phyloP scores from a whole-genome alignment of 176 grass and related monocot species.

The Tillandsia leiboldiana region DNA sequence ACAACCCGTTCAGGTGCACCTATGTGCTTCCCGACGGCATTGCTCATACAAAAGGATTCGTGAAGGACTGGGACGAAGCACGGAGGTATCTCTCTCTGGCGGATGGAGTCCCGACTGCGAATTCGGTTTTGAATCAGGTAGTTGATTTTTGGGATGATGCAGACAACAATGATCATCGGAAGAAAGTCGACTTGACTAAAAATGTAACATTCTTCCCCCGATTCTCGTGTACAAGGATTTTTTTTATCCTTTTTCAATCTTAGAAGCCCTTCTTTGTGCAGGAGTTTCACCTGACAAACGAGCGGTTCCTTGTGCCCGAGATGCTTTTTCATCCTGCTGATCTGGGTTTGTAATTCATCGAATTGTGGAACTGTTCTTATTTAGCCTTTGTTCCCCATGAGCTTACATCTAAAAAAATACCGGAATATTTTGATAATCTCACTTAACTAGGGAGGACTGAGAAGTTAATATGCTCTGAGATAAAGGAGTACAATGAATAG shows the following conservation, averaged over 20 bases:
- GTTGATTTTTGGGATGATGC: slow-evolving; percentile 5
- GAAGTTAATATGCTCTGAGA: neutral
- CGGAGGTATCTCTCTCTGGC: slow-evolving; percentile 45
- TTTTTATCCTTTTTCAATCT: slow-evolving; percentile 18
- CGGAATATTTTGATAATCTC: neutral
- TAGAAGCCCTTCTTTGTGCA: slow-evolving; percentile 23
- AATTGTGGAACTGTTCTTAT: neutral
- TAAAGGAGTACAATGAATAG: neutral
- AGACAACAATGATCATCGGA: slow-evolving; percentile 37
- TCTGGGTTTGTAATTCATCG: slow-evolving; percentile 43
- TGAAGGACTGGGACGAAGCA: slow-evolving; percentile 82
- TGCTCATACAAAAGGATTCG: slow-evolving; percentile 68
- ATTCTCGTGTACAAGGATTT: neutral
- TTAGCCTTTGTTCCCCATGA: neutral
- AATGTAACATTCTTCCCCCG: slow-evolving; percentile 41
- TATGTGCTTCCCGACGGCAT: slow-evolving; percentile 96
- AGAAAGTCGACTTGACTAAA: slow-evolving; percentile 56
- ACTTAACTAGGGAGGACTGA: neutral
- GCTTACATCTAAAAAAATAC: neutral
- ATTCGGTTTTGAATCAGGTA: slow-evolving; percentile 29
- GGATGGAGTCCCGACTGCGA: slow-evolving; percentile 9
- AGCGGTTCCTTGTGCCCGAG: slow-evolving; percentile 89
- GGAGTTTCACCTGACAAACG: slow-evolving; percentile 91
- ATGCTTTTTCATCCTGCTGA: slow-evolving; percentile 83
- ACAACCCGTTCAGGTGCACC: slow-evolving; percentile 82